phyloP scores from a whole-genome alignment of 2,329 filamentous ascomycete species.

The Aureobasidium sp. region DNA sequence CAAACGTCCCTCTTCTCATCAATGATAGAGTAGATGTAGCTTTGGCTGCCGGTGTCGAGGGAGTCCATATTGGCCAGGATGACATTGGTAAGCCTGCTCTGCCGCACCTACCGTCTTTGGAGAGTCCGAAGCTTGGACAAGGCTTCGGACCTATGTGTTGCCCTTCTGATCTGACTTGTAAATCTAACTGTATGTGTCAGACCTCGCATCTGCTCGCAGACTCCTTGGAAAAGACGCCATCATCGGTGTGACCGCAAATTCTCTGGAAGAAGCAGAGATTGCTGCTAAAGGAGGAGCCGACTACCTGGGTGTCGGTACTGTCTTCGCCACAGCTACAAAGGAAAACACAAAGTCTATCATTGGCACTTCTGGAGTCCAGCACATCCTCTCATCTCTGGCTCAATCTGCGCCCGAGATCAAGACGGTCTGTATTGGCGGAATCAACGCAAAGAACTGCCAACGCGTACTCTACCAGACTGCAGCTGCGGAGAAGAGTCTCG shows the following conservation, averaged over 20 bases:
- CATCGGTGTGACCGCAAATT: conserved; percentile 81
- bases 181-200: conserved; percentile 28
- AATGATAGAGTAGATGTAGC: conserved; percentile 92
- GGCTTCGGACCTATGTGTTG: background rate
- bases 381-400: conserved; percentile 55
- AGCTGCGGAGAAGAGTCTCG: conserved; percentile 50
- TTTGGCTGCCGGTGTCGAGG: conserved; percentile 75
- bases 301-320: conserved; percentile 84
- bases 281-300: conserved; percentile 73
- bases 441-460: conserved; percentile 69
- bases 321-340: conserved; percentile 82
- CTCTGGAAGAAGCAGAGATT: conserved; percentile 59
- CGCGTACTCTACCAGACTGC: conserved; percentile 64
- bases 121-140: background rate
- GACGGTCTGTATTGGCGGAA: conserved; percentile 80
- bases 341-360: conserved; percentile 78
- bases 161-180: background rate
- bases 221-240: conserved; percentile 70
- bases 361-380: conserved; percentile 60
- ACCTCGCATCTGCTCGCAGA: conserved; percentile 55
- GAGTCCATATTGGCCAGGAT: conserved; percentile 91
- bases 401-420: conserved; percentile 37
- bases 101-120: background rate
- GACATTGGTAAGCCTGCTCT: conserved; percentile 57
- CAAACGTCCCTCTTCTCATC: conserved; percentile 73